Percentiles rank a stretch among this genome's conserved stretches.
phyloP scores from a whole-genome alignment of 2,329 filamentous ascomycete species.

The Raffaelea arxii region DNA sequence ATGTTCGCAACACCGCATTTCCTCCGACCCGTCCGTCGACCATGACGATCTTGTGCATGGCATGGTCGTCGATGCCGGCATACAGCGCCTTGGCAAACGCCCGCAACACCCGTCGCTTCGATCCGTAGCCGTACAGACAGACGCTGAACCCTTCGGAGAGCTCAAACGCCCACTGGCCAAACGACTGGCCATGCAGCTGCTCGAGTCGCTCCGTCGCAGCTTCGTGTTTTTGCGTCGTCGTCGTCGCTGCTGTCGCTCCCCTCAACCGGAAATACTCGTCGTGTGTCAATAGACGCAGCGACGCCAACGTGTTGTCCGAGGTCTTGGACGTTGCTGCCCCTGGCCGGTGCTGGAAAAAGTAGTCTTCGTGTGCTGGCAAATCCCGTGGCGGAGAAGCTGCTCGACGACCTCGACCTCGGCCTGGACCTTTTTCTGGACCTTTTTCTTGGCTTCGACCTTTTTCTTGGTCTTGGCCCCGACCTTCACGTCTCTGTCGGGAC shows the following conservation, averaged over 20 bases:
- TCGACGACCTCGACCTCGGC: constrained; percentile 28
- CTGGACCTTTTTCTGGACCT: too few species aligned
- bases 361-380: constrained; percentile 79
- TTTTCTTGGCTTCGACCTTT: too few species aligned
- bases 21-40: constrained; percentile 26
- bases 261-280: constrained; percentile 79
- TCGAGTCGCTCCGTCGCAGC: constrained; percentile 62
- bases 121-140: constrained; percentile 87
- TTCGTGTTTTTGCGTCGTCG: constrained; percentile 48
- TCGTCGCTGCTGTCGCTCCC: constrained; percentile 39
- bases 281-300: constrained; percentile 69
- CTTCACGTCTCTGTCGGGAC: constrained; percentile 35
- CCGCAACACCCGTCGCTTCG: constrained; percentile 67
- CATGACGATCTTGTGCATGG: constrained; percentile 56
- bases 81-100: constrained; percentile 66
- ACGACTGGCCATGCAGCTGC: constrained; percentile 68
- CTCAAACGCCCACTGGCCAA: constrained; percentile 89
- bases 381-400: constrained; percentile 67
- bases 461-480: constrained; percentile 32
- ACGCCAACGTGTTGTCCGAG: constrained; percentile 73
- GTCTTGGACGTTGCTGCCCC: constrained; percentile 79
- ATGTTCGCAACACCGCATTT: constrained; percentile 51
- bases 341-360: constrained; percentile 85
- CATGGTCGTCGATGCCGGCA: constrained; percentile 25
- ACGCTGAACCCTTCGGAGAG: constrained; percentile 77